phyloP scores from a whole-genome alignment of 495 filamentous ascomycete genomes.

The Penicillium dipodomyicola region DNA sequence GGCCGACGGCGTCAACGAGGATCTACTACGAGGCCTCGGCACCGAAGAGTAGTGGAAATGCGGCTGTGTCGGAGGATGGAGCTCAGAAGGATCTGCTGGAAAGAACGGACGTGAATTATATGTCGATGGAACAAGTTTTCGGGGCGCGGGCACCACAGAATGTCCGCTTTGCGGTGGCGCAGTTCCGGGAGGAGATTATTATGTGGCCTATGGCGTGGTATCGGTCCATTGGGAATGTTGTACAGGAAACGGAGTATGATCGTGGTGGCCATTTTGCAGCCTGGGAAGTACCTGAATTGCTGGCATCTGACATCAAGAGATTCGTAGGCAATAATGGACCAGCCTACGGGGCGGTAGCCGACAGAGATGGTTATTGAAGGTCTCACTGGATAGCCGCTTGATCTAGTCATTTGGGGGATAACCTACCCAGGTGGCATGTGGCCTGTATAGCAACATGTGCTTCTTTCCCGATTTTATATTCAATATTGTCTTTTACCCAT shows the following conservation, averaged over 20 bases:
- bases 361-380: slow-evolving; percentile 34
- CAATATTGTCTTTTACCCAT: no score
- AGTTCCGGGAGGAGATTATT: slow-evolving; percentile 46
- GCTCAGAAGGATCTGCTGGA: slow-evolving; percentile 3
- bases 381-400: background rate
- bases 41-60: slow-evolving; percentile 19
- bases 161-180: slow-evolving; percentile 43
- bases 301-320: slow-evolving; percentile 40
- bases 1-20: slow-evolving; percentile 46
- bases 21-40: slow-evolving; percentile 50
- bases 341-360: slow-evolving; percentile 39
- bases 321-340: slow-evolving; percentile 45
- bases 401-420: background rate
- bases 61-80: slow-evolving; percentile 13
- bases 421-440: background rate
- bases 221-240: slow-evolving; percentile 39
- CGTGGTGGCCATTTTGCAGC: slow-evolving; percentile 54
- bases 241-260: slow-evolving; percentile 42
- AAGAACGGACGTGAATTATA: slow-evolving; percentile 16
- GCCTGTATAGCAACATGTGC: background rate
- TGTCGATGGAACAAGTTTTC: slow-evolving; percentile 16
- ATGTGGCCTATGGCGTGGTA: slow-evolving; percentile 43
- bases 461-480: no score
- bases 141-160: slow-evolving; percentile 17
- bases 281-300: slow-evolving; percentile 46